Base-by-base conservation (phyloP, 345 rosid genomes). In the Fremontodendron californicum region DNA sequence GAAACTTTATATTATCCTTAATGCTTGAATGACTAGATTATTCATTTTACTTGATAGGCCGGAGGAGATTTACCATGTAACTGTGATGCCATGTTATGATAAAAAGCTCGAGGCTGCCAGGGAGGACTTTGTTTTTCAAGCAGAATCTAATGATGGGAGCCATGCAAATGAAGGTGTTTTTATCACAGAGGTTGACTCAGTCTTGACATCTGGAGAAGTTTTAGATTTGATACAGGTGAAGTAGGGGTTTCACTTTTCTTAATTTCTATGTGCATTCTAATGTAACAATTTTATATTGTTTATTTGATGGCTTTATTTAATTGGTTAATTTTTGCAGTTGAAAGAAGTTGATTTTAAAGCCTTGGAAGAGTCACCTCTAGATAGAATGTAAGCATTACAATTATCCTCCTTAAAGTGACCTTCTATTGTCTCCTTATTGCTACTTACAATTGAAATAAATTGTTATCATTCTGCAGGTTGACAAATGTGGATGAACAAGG, bases 81-180 rank as follows among this genome's bases (percentile, higher is more conserved):
- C 97, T 35, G 94, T 93, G 80, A 95, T 95, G 98, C 99, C 98
- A 12, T 95, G 98, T 73, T 93, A 92, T 79, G 99, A 95, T 84
- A 95, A 93, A 85, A 95, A 93, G 90, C 96, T 93, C 1, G 98
- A 95, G 85, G 99, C 98, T 72, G 81, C 89, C 0, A 90, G 99
- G 81, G 94, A 92, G 5, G 94, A 95, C 84, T 95, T 95, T 48
- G 84, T 79, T 73, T 92, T 89, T 76, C 87, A 86, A 70, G 84
- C 69, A 40, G 96, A 83, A 71, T 65, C 85, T 78, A 75, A 67
- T 51, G 88, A 64, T 62, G 85, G 55, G 18, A 77, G 31, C 43
- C 40, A 35, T 76, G 66, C 10, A 9, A 74, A 61, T 49, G 87
- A 51, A 49, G 80, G 75, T 65, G 77, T 35, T 37, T 70, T 75